phyloP scores from a whole-genome alignment of 805 yeast genomes.

The Hyphopichia homilentoma region DNA sequence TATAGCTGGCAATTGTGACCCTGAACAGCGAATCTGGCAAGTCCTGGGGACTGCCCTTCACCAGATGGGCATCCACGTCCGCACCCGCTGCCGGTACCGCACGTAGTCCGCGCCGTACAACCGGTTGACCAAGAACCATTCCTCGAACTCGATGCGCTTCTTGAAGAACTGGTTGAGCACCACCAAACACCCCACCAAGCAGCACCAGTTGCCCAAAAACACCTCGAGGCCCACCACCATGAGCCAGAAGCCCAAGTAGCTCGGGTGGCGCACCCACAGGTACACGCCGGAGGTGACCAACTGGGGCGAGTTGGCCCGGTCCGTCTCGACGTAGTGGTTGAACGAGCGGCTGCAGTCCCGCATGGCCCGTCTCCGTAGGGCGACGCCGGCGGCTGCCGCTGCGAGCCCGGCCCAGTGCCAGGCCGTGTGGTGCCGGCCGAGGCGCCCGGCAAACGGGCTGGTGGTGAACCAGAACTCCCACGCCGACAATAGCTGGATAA shows the following conservation, averaged over 20 bases:
- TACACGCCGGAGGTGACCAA: conserved; percentile 34
- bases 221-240: conserved; percentile 30
- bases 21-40: too few relatives aligned
- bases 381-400: conserved; percentile 11
- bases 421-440: too few relatives aligned
- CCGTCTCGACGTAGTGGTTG: conserved; percentile 27
- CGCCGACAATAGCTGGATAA: conserved; percentile 21
- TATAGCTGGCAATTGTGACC: too few relatives aligned
- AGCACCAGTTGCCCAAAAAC: conserved; percentile 18
- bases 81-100: conserved; percentile 18
- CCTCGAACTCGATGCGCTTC: conserved; percentile 32
- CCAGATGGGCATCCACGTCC: conserved; percentile 25
- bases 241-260: conserved; percentile 35
- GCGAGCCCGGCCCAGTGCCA: conserved; percentile 2
- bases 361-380: conserved; percentile 25
- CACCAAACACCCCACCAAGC: conserved; percentile 11
- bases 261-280: conserved; percentile 30
- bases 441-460: too few relatives aligned
- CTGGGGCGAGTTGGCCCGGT: conserved; percentile 6
- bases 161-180: conserved; percentile 24
- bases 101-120: conserved; percentile 26
- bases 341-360: conserved; percentile 32
- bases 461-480: conserved; percentile 16
- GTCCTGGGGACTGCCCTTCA: too few relatives aligned
- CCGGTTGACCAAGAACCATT: conserved; percentile 22